These are phyloP conservation scores for Scheffersomyces coipomensis DNA, from an alignment of 805 yeast genomes.

Conservation along the genomic window DNA sequence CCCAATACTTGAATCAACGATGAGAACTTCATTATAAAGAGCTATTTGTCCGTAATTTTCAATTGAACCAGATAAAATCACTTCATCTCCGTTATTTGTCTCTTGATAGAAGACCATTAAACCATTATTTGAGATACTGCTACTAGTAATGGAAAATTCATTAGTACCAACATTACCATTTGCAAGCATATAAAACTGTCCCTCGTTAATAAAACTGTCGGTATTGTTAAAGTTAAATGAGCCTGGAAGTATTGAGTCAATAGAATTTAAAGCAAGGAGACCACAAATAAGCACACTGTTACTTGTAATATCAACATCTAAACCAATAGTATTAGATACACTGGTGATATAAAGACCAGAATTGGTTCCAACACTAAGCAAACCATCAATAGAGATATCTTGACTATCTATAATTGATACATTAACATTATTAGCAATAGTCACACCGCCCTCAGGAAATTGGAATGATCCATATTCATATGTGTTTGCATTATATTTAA, in stretches of 20 bases:
- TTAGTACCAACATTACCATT: background rate
- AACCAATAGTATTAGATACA: conserved; percentile 11
- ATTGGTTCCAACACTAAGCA: conserved; percentile 15
- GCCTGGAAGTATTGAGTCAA: conserved; percentile 14
- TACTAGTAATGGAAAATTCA: background rate
- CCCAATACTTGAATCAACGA: conserved; percentile 15
- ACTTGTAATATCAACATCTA: conserved; percentile 13
- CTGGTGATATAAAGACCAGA: conserved; percentile 24
- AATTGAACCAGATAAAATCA: conserved; percentile 10
- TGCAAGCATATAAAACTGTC: conserved; percentile 21
- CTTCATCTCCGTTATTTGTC: conserved; percentile 13
- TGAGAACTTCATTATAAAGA: conserved; percentile 16
- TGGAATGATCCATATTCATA: conserved; percentile 15
- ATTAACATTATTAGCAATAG: conserved; percentile 17
- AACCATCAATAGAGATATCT: conserved; percentile 17
- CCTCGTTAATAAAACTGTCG: conserved; percentile 18
- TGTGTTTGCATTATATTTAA: conserved; percentile 14
- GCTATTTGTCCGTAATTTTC: conserved; percentile 22
- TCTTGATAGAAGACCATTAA: conserved; percentile 15
- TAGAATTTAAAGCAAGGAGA: conserved; percentile 19
- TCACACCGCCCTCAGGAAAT: conserved; percentile 17
- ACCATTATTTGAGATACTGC: conserved; percentile 15
- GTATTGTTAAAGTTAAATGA: conserved; percentile 13
- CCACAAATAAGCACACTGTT: conserved; percentile 15
- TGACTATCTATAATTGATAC: conserved; percentile 25